These are phyloP conservation scores for Malbranchea cinnamomea DNA, from an alignment of 2,329 filamentous ascomycete genomes.

Conservation along the genomic window DNA sequence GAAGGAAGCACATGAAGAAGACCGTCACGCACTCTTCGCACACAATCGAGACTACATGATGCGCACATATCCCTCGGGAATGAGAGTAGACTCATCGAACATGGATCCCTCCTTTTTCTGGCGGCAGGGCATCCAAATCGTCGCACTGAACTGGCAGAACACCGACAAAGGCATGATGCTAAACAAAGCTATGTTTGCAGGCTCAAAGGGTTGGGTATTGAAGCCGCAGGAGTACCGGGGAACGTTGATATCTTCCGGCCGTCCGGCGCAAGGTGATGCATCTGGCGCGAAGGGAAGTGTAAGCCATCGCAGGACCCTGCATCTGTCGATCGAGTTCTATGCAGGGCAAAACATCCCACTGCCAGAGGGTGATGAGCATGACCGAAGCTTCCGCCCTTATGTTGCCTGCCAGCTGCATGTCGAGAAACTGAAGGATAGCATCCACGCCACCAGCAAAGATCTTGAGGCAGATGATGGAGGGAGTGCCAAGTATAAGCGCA, in stretches of 20 bases:
- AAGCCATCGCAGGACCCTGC: conserved; percentile 40
- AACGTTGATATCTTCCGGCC: conserved; percentile 13
- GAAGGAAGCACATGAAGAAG: conserved; percentile 46
- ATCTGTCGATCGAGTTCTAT: conserved; percentile 56
- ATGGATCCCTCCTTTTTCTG: conserved; percentile 73
- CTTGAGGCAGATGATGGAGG: conserved; percentile 39
- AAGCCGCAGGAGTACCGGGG: conserved; percentile 62
- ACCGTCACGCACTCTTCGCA: conserved; percentile 50
- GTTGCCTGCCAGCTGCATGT: conserved; percentile 71
- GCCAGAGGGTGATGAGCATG: conserved; percentile 38
- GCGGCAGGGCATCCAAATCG: conserved; percentile 78
- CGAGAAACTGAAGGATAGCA: conserved; percentile 44
- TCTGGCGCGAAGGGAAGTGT: conserved; percentile 16
- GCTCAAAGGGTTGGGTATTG: conserved; percentile 66
- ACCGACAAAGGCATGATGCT: conserved; percentile 91
- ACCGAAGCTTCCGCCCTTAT: conserved; percentile 52
- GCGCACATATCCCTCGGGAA: conserved; percentile 74
- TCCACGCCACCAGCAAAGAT: conserved; percentile 30
- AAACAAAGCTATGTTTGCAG: conserved; percentile 82
- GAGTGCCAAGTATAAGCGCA: conserved; percentile 39
- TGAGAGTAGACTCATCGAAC: conserved; percentile 73
- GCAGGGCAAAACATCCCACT: conserved; percentile 65
- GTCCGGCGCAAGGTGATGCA: conserved; percentile 10
- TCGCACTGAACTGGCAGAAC: conserved; percentile 87
- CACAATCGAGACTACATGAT: conserved; percentile 75